A percentile compares a stretch with the other conserved stretches of the same genome.
Evolutionary conservation across 371 early-diverging fungal species (phyloP).

Genomic region (Haplosporangium sp.): DNA sequence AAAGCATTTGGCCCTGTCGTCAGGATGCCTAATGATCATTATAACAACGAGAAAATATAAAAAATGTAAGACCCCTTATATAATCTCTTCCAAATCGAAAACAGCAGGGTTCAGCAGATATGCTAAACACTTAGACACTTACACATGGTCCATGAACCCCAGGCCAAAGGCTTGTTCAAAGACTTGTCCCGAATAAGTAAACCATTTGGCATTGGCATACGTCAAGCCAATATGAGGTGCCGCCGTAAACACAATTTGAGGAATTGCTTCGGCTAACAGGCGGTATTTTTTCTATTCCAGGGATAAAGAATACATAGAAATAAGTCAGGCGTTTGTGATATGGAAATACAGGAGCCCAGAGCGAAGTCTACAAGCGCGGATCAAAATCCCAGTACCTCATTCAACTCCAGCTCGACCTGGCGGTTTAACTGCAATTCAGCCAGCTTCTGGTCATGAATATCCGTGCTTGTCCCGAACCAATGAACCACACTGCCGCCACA

Average conservation of each 20-base stretch:
- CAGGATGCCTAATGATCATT: slow-evolving; percentile 56
- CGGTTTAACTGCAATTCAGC: slow-evolving; percentile 65
- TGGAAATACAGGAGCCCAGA: too few species aligned
- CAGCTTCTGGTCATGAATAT: slow-evolving; percentile 71
- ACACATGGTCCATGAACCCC: slow-evolving; percentile 72
- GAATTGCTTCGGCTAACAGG: slow-evolving; percentile 73
- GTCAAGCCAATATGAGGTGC: slow-evolving; percentile 68
- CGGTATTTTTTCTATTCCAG: slow-evolving; percentile 64
- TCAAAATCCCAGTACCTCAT: slow-evolving; percentile 53
- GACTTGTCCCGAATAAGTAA: slow-evolving; percentile 64
- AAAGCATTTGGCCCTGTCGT: slow-evolving; percentile 66
- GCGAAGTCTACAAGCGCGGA: background rate
- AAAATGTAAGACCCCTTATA: background rate
- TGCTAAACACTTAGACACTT: background rate
- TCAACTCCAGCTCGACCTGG: slow-evolving; percentile 69
- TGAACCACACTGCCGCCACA: slow-evolving; percentile 68
- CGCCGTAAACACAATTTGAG: slow-evolving; percentile 76
- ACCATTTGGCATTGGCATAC: slow-evolving; percentile 74
- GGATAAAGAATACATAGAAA: background rate
- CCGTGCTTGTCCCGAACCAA: slow-evolving; percentile 68
- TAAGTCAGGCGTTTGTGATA: background rate
- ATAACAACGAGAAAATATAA: background rate
- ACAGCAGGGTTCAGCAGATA: background rate
- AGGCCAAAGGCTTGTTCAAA: slow-evolving; percentile 68
- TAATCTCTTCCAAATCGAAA: too few species aligned